These are phyloP conservation scores for Retiboletus flavoniger DNA, from an alignment of 1,284 basidiomycete species.

Conservation along the genomic window DNA sequence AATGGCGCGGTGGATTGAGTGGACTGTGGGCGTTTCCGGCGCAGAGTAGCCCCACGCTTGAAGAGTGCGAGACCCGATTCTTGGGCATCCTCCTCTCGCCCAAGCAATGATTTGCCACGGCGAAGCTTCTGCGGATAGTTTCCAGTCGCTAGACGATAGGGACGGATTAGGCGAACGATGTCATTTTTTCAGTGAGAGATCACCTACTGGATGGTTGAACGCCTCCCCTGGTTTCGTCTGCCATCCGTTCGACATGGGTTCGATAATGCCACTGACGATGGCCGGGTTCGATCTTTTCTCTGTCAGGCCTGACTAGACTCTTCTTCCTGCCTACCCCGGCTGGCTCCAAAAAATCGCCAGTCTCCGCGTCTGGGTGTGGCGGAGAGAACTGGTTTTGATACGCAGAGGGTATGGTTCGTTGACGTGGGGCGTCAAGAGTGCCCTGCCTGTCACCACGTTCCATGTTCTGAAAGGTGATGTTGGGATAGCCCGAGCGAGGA, in stretches of 20 bases:
- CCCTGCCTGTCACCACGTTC: conserved; percentile 66
- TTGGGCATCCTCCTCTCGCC: conserved; percentile 80
- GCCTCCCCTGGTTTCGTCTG: conserved; percentile 65
- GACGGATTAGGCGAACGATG: conserved; percentile 7
- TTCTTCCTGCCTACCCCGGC: conserved; percentile 76
- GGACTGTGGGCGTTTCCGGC: conserved; percentile 62
- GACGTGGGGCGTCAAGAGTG: conserved; percentile 52
- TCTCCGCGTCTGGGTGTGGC: conserved; percentile 49
- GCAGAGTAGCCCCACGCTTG: conserved; percentile 76
- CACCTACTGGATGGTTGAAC: conserved; percentile 79
- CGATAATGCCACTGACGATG: conserved; percentile 97
- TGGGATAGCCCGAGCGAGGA: conserved; percentile 35
- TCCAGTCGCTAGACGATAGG: conserved; percentile 63
- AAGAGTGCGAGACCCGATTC: conserved; percentile 88
- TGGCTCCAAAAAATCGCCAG: conserved; percentile 39
- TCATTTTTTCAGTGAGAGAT: conserved; percentile 7
- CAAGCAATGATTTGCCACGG: conserved; percentile 85
- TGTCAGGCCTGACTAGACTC: conserved; percentile 89
- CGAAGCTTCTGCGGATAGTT: conserved; percentile 76
- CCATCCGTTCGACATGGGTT: conserved; percentile 81
- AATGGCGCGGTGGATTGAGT: conserved; percentile 37
- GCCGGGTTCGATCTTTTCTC: conserved; percentile 94
- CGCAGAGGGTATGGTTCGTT: conserved; percentile 48
- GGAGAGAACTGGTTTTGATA: conserved; percentile 54
- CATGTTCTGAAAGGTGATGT: conserved; percentile 64